Evolutionary conservation across 2,329 filamentous ascomycete species (phyloP).

Genomic region (Ophiostoma ulmi): DNA sequence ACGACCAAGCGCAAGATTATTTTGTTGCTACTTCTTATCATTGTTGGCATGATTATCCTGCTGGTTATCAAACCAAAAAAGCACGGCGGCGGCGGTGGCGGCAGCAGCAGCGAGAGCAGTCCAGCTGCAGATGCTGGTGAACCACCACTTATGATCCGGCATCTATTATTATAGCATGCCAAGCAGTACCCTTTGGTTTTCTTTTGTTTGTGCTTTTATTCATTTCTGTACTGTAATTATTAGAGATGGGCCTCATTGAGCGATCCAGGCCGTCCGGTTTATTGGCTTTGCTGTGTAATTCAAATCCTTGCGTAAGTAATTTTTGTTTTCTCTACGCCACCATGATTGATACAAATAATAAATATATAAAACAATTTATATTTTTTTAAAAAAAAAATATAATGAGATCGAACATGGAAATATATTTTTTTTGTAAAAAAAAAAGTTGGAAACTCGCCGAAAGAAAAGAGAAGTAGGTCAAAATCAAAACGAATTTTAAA

Average conservation of each 20-base stretch:
- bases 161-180: slow-evolving; percentile 3
- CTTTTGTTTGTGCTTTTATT: slow-evolving; percentile 2
- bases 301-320: not conserved
- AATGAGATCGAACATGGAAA: not conserved
- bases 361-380: too few species aligned
- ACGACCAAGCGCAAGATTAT: slow-evolving; percentile 91
- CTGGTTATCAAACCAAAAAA: slow-evolving; percentile 73
- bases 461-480: not conserved
- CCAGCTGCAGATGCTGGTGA: not conserved
- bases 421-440: not conserved
- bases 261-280: slow-evolving; percentile 11
- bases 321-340: too few species aligned
- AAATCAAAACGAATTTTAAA: too few species aligned
- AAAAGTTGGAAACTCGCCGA: not conserved
- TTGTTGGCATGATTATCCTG: slow-evolving; percentile 81
- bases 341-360: too few species aligned
- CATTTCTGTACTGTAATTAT: slow-evolving; percentile 3
- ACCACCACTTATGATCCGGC: not conserved
- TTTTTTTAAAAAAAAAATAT: not conserved
- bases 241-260: slow-evolving; percentile 12
- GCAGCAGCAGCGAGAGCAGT: not conserved
- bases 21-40: slow-evolving; percentile 75
- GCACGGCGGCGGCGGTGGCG: slow-evolving; percentile 28
- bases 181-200: not conserved
- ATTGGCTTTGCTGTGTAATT: not conserved